These are phyloP conservation scores for Otatea glauca DNA, from an alignment of 176 grass and related monocot species.

Conservation along the genomic window DNA sequence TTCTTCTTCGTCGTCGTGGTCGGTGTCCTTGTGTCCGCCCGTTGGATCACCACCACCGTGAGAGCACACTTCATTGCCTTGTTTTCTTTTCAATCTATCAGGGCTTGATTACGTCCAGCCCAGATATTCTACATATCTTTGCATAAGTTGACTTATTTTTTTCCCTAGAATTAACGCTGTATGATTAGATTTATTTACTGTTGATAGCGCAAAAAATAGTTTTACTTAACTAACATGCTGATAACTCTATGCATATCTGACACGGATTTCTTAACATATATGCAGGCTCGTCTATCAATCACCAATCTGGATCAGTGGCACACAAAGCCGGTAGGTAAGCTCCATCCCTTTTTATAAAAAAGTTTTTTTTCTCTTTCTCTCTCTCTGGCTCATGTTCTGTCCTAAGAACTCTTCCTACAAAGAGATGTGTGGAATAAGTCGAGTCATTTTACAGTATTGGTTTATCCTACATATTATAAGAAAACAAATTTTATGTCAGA, in stretches of 20 bases:
- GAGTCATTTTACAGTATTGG: neutral
- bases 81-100: neutral
- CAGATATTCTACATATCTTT: no score
- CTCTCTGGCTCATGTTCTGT: no score
- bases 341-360: slow-evolving; percentile 4
- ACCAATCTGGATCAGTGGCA: slow-evolving; percentile 55
- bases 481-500: no score
- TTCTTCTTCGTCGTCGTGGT: slow-evolving; percentile 61
- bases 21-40: slow-evolving; percentile 58
- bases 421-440: neutral
- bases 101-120: no score
- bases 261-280: neutral
- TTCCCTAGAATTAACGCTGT: neutral
- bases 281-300: slow-evolving; percentile 51
- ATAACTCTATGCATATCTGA: neutral
- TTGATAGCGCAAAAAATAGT: neutral
- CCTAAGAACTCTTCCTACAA: neutral
- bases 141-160: no score
- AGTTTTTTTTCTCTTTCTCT: no score
- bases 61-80: neutral
- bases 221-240: neutral
- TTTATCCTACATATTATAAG: neutral
- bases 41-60: slow-evolving; percentile 62
- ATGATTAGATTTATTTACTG: neutral
- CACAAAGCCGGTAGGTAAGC: slow-evolving; percentile 68